Evolutionary conservation across 257 asterid species (phyloP).

Genomic region (Henckelia pumila): DNA sequence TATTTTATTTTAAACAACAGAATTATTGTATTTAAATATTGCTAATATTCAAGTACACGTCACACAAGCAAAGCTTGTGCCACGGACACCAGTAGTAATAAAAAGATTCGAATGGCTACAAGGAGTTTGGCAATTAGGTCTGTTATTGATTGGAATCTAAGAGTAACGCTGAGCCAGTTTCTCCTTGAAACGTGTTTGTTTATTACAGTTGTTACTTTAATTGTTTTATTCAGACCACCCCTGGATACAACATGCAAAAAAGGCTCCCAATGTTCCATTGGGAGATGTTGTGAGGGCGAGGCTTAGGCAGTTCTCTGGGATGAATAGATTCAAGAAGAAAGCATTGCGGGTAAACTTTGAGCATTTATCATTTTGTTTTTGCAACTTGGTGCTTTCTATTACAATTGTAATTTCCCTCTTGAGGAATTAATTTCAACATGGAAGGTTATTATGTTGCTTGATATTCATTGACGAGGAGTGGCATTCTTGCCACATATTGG

Average conservation of each 20-base stretch:
- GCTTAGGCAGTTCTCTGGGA: conserved; percentile 77
- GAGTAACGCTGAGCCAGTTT: too few relatives aligned
- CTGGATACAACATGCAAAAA: conserved; percentile 82
- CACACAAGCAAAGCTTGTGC: too few relatives aligned
- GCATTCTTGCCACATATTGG: background rate
- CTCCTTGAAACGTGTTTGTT: conserved; percentile 13
- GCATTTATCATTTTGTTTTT: background rate
- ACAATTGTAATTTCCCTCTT: background rate
- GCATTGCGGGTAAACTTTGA: conserved; percentile 72
- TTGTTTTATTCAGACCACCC: conserved; percentile 64
- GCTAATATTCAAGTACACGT: too few relatives aligned
- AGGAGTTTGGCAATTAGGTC: conserved; percentile 11
- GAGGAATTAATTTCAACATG: background rate
- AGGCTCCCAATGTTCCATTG: conserved; percentile 85
- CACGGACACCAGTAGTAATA: too few relatives aligned
- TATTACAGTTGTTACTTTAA: conserved; percentile 14
- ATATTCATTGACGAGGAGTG: background rate
- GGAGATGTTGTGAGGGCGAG: conserved; percentile 89
- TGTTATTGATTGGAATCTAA: conserved; percentile 7
- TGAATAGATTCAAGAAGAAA: conserved; percentile 90
- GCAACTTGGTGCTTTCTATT: conserved; percentile 11
- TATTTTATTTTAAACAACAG: too few relatives aligned
- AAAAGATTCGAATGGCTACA: background rate
- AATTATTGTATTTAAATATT: too few relatives aligned
- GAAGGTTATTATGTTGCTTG: background rate